These are phyloP conservation scores for Phytophthora quininea DNA, from an alignment of 352 stramenopile species.

Conservation along the genomic window DNA sequence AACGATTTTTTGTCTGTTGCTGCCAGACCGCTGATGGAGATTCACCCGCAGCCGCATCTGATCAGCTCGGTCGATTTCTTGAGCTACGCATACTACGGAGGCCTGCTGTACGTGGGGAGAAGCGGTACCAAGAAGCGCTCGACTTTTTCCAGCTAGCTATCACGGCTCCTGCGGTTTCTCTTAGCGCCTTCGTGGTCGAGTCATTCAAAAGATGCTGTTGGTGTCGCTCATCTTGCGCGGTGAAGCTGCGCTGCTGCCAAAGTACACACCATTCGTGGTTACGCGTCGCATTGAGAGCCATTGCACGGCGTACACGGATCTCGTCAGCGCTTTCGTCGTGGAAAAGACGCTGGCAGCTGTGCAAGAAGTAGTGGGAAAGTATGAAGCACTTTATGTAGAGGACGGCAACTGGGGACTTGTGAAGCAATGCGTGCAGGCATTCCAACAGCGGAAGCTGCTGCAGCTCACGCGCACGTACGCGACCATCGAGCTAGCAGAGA, in stretches of 20 bases:
- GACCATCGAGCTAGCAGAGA: slow-evolving; percentile 70
- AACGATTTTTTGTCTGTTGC: slow-evolving; percentile 13
- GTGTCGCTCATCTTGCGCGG: slow-evolving; percentile 67
- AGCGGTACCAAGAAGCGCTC: slow-evolving; percentile 75
- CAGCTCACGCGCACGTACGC: slow-evolving; percentile 82
- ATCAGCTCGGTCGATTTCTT: slow-evolving; percentile 72
- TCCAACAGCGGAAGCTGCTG: slow-evolving; percentile 76
- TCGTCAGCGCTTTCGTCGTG: slow-evolving; percentile 59
- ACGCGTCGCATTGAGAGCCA: slow-evolving; percentile 73
- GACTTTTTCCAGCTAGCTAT: slow-evolving; percentile 78
- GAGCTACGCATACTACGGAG: slow-evolving; percentile 86
- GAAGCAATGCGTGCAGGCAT: slow-evolving; percentile 72
- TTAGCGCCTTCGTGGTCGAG: slow-evolving; percentile 84
- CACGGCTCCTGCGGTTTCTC: slow-evolving; percentile 68
- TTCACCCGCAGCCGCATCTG: slow-evolving; percentile 62
- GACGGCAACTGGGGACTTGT: slow-evolving; percentile 81
- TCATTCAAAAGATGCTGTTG: slow-evolving; percentile 85
- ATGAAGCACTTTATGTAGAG: slow-evolving; percentile 54
- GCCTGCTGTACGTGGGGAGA: slow-evolving; percentile 77
- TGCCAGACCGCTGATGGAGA: slow-evolving; percentile 68
- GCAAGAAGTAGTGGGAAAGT: slow-evolving; percentile 41
- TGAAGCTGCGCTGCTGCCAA: slow-evolving; percentile 61
- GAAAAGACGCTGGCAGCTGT: slow-evolving; percentile 46
- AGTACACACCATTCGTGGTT: slow-evolving; percentile 84
- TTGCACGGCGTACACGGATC: slow-evolving; percentile 61